These are phyloP conservation scores for Cystofilobasidium ferigula DNA, from an alignment of 768 basidiomycete species.

Conservation along the genomic window DNA sequence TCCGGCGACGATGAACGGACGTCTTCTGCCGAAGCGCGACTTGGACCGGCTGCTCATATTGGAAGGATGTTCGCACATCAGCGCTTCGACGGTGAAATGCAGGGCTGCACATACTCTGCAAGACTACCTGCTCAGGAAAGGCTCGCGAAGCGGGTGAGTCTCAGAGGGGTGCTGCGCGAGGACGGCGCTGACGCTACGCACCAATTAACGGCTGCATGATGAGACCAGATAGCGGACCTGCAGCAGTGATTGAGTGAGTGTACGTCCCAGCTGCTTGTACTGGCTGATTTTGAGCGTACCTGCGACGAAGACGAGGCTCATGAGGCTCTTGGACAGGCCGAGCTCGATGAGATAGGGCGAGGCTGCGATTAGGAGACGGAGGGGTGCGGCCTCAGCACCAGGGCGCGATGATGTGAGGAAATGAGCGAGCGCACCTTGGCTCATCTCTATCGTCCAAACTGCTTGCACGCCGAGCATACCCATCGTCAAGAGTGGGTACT, in stretches of 20 bases:
- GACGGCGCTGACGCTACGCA: constrained; percentile 27
- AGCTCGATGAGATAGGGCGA: constrained; percentile 81
- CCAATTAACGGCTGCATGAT: constrained; percentile 85
- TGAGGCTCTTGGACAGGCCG: constrained; percentile 70
- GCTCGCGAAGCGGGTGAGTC: background rate
- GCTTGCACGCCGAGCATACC: constrained; percentile 34
- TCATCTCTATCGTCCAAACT: constrained; percentile 92
- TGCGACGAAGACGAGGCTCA: constrained; percentile 85
- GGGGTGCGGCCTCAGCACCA: too few relatives aligned
- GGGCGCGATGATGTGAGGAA: too few relatives aligned
- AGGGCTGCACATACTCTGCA: constrained; percentile 5
- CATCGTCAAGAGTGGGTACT: constrained; percentile 9
- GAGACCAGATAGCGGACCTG: constrained; percentile 58
- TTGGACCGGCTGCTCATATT: constrained; percentile 46
- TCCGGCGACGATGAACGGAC: constrained; percentile 73
- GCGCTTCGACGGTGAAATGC: background rate
- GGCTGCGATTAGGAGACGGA: constrained; percentile 37
- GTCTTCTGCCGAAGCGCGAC: constrained; percentile 68
- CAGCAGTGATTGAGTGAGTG: too few relatives aligned
- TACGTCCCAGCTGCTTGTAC: background rate
- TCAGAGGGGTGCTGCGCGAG: background rate
- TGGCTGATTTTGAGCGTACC: constrained; percentile 46
- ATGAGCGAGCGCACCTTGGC: constrained; percentile 57
- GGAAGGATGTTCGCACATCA: background rate
- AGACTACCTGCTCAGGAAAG: constrained; percentile 5